Evolutionary conservation across 176 grass and related monocot species (phyloP).

Genomic region (Guadua angustifolia): DNA sequence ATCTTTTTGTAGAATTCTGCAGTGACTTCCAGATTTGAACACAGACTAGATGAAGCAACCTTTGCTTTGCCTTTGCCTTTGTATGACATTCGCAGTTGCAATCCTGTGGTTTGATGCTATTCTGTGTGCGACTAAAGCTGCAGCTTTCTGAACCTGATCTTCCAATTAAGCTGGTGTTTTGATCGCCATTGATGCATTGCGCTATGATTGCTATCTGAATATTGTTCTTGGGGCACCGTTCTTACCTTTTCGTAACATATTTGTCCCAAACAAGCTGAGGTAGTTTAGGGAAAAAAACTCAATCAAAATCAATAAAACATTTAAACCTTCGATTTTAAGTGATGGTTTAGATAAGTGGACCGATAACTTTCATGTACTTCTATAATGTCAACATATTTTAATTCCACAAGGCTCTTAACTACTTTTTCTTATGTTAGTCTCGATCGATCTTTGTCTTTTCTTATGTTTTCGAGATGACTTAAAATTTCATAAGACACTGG

Average conservation of each 20-base stretch:
- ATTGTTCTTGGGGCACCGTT: background rate
- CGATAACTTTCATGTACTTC: too few species aligned
- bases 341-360: too few species aligned
- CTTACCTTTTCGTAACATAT: background rate
- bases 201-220: background rate
- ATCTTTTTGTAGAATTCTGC: constrained; percentile 36
- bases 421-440: too few species aligned
- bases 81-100: constrained; percentile 16
- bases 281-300: too few species aligned
- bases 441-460: too few species aligned
- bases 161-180: background rate
- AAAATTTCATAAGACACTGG: too few species aligned
- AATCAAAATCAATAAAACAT: too few species aligned
- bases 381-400: too few species aligned
- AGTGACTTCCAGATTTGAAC: constrained; percentile 36
- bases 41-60: constrained; percentile 28
- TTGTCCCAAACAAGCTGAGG: too few species aligned
- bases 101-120: constrained; percentile 1
- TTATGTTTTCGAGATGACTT: too few species aligned
- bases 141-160: background rate
- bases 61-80: constrained; percentile 22
- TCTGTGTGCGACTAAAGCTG: background rate
- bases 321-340: too few species aligned
- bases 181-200: background rate
- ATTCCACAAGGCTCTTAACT: too few species aligned